Conservation (phyloP, 2,329 filamentous ascomycete species). For the Penicillium hesseltinei region DNA sequence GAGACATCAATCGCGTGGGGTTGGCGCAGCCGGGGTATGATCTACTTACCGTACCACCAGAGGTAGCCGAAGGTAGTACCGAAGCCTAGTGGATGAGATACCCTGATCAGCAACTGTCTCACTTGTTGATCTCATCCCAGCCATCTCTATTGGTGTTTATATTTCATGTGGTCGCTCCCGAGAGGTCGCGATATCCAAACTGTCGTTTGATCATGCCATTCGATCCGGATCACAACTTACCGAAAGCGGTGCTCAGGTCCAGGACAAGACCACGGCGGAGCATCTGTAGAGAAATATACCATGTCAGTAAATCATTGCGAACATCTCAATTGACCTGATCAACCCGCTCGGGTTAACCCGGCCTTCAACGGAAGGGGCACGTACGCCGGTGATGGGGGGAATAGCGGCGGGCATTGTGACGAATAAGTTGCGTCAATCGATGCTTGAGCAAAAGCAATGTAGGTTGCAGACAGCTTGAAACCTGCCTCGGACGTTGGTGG, state of each 20-base stretch:
- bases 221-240: slow-evolving; percentile 46
- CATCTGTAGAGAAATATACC: slow-evolving; percentile 49
- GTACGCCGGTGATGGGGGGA: slow-evolving; percentile 49
- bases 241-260: slow-evolving; percentile 64
- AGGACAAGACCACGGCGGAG: slow-evolving; percentile 65
- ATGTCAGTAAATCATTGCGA: slow-evolving; percentile 18
- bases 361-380: slow-evolving; percentile 28
- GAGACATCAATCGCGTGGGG: not conserved
- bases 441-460: slow-evolving; percentile 2
- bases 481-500: slow-evolving; percentile 26
- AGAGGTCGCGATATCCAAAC: slow-evolving; percentile 4
- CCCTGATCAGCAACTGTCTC: slow-evolving; percentile 16
- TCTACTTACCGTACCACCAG: slow-evolving; percentile 64
- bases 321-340: slow-evolving; percentile 4
- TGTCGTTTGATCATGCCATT: slow-evolving; percentile 21
- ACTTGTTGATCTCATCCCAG: not conserved
- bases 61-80: slow-evolving; percentile 62
- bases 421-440: slow-evolving; percentile 18
- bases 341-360: slow-evolving; percentile 20
- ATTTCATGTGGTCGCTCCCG: not conserved
- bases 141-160: not conserved
- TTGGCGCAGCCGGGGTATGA: not conserved
- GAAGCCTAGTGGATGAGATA: slow-evolving; percentile 49
- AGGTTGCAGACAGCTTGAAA: slow-evolving; percentile 20
- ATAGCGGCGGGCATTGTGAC: slow-evolving; percentile 43